Evolutionary conservation across 371 early-diverging fungal genomes (phyloP), one percentile per base, ranked within the genome.

Genomic region (Actinomortierella ambigua): DNA sequence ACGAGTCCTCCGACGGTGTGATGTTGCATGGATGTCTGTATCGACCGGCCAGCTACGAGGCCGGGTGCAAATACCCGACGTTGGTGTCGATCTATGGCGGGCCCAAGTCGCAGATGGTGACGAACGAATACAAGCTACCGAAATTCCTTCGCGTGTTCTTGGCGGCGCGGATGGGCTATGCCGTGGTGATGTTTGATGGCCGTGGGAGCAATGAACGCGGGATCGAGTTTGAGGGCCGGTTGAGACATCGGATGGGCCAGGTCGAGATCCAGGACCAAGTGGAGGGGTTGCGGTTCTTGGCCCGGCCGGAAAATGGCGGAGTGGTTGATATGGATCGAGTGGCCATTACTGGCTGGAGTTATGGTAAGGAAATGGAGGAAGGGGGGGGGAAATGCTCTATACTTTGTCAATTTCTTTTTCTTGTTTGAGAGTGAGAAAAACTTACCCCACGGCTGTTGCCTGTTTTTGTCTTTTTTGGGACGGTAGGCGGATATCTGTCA

Each of bases 121-220:
- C 85, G 26, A 91, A 92, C 64, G 91, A 90, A 23, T 91, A 82
- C 63, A 84, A 87, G 50, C 78, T 84, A 49, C 88, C 92, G 13
- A 84, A 88, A 18, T 63, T 88, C 23, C 63, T 85, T 24, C 82
- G 93, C 0, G 80, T 87, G 26, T 78, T 88, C 22, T 77, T 91
- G 78, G 85, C 88, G 4, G 80, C 82, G 2, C 75, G 81, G 46
- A 77, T 89, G 61, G 90, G 90, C 20, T 88, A 82, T 80, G 85
- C 84, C 1, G 90, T 92, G 0, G 87, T 92, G 7, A 78, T 90
- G 47, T 80, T 93, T 14, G 94, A 93, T 58, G 85, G 89, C 3
- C 85, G 92, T 20, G 94, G 94, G 0, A 88, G 91, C 1, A 78
- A 81, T 18, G 86, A 89, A 53, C 82, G 91, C 2, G 94, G 94